Conservation (phyloP, 352 stramenopile species). For the Peronospora farinosa region DNA sequence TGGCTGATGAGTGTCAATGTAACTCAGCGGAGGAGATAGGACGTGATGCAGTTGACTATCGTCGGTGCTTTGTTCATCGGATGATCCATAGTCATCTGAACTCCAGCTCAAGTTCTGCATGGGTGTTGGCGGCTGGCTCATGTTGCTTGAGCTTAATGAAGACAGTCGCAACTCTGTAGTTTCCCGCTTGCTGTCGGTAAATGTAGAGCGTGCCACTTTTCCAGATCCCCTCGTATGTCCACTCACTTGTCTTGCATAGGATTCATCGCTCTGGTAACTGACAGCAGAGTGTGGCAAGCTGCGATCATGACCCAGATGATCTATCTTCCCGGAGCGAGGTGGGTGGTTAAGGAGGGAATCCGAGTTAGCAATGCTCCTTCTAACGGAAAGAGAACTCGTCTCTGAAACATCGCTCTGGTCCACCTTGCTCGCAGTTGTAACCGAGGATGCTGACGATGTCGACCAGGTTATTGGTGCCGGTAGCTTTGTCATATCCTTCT, state of each 20-base stretch:
- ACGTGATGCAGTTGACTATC: constrained; percentile 9
- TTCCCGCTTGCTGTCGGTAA: constrained; percentile 21
- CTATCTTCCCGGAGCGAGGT: not conserved
- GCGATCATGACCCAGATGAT: not conserved
- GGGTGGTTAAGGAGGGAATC: constrained; percentile 10
- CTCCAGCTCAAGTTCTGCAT: constrained; percentile 5
- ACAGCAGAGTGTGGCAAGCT: not conserved
- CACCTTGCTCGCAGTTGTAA: constrained; percentile 7
- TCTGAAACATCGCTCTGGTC: constrained; percentile 4
- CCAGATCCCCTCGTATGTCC: not conserved
- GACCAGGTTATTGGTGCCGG: constrained; percentile 31
- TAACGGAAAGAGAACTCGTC: not conserved
- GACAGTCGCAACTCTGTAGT: constrained; percentile 28
- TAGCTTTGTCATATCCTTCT: constrained; percentile 36
- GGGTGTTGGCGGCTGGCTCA: constrained; percentile 39
- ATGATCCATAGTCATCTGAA: not conserved
- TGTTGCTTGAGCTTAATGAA: constrained; percentile 37
- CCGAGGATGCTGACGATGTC: constrained; percentile 24
- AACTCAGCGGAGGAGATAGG: constrained; percentile 30
- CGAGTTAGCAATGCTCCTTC: constrained; percentile 6
- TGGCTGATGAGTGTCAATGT: constrained; percentile 45
- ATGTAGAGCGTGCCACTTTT: constrained; percentile 5
- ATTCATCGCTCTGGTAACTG: constrained; percentile 1
- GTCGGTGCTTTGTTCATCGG: not conserved
- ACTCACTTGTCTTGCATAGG: constrained; percentile 8